A percentile compares a stretch with the other conserved stretches of the same genome.
Evolutionary conservation across 257 asterid genomes (phyloP).

Genomic region (Lavandula angustifolia): DNA sequence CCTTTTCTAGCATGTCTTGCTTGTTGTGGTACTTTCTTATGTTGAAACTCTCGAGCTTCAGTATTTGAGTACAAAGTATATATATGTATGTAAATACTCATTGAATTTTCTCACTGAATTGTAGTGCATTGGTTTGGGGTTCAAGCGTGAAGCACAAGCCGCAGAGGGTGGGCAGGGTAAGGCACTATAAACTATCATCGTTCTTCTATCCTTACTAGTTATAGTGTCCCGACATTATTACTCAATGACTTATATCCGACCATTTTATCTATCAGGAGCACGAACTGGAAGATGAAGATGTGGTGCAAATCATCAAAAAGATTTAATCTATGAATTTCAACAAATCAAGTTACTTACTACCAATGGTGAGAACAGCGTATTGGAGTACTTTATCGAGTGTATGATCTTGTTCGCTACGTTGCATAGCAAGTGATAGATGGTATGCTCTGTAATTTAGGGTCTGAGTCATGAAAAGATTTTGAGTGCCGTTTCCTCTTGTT

Average conservation of each 20-base stretch:
- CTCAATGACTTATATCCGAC: slow-evolving; percentile 1
- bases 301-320: slow-evolving; percentile 93
- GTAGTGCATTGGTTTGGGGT: slow-evolving; percentile 98
- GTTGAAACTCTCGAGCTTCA: not conserved
- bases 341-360: not conserved
- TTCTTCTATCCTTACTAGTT: not conserved
- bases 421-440: slow-evolving; percentile 15
- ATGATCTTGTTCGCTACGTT: slow-evolving; percentile 7
- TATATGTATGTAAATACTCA: slow-evolving; percentile 17
- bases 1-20: too few relatives aligned
- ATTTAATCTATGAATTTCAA: slow-evolving; percentile 39
- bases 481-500: slow-evolving; percentile 5
- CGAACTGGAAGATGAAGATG: slow-evolving; percentile 98
- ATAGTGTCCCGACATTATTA: not conserved
- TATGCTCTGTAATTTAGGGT: slow-evolving; percentile 29
- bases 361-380: not conserved
- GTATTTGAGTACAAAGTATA: not conserved
- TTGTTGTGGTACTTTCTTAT: not conserved
- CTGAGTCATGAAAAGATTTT: not conserved
- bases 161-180: slow-evolving; percentile 97
- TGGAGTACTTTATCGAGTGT: slow-evolving; percentile 8
- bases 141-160: slow-evolving; percentile 99
- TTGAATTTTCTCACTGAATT: slow-evolving; percentile 30
- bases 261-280: slow-evolving; percentile 61
- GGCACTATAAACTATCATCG: not conserved